Base-by-base conservation (phyloP, 805 yeast species). In the Myxozyma melibiosi region DNA sequence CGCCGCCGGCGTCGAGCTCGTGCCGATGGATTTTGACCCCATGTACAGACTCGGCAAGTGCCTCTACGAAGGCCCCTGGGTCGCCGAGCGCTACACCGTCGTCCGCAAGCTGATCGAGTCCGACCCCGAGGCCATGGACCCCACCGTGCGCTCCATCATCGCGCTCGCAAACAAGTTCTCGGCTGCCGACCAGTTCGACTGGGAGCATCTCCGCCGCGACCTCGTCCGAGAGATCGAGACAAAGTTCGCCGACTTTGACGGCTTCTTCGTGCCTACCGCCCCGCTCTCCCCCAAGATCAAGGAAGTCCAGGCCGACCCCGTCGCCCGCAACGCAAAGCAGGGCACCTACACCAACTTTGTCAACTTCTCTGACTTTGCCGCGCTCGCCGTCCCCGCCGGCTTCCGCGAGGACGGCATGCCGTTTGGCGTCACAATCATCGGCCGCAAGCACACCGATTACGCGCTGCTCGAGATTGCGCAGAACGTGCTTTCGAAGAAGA, bases 321-420 rank as follows among this genome's bases (percentile, higher is more conserved):
- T 94, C 30, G 71, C 77, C 42, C 82, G 90, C 65, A 92, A 92
- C 77, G 87, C 97, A 4, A 78, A 79, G 68, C 99, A 94, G 75
- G 99, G 99, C 25, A 90, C 97, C 13, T 92, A 96, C 85, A 92
- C 98, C 30, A 92, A 92, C 74, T 94, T 94, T 71, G 97, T 88
- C 66, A 92, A 94, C 71, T 80, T 92, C 70, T 96, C 97, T 2
- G 98, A 92, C 69, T 73, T 90, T 75, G 86, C 96, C 31, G 98
- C 96, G 0, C 76, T 92, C 66, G 89, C 98, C 0, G 78, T 92
- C 52, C 98, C 99, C 22, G 87, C 85, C 24, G 97, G 96, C 1
- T 92, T 90, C 80, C 79, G 91, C 69, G 65, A 79, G 0, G 97
- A 92, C 71, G 95, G 96, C 2, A 73, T 91, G 65, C 97, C 98